Evolutionary conservation across 768 basidiomycete genomes (phyloP), one percentile per base, ranked within the genome.

Genomic region (Suillus bovinus): DNA sequence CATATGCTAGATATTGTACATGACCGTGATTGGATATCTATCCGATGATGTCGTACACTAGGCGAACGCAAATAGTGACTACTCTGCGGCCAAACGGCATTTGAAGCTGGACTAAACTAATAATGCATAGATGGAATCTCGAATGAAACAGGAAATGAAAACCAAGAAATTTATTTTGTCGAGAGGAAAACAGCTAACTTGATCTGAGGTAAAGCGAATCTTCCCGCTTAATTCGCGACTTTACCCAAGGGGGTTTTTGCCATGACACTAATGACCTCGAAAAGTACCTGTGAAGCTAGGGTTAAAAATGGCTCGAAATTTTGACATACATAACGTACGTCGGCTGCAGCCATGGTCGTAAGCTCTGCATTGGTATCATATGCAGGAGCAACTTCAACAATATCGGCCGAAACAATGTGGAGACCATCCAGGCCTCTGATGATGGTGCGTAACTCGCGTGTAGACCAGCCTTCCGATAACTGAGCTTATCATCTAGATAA

Each of bases 351-450:
- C 79, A 87, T 84, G 13, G 84, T 83, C 4, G 86, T 87, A 59
- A 84, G 76, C 67, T 87, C 86, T 16, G 84, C 86, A 61, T 85
- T 86, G 10, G 80, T 81, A 63, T 91, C 91, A 69, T 93, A 91
- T 7, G 91, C 89, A 17, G 91, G 92, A 1, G 90, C 87, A 27
- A 93, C 92, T 71, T 94, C 92, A 52, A 94, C 92, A 49, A 94
- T 85, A 70, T 94, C 92, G 10, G 88, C 89, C 41, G 87, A 90
- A 52, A 93, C 89, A 64, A 94, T 87, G 63, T 85, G 79, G 58
- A 93, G 78, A 16, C 91, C 90, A 59, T 88, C 86, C 16, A 94
- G 75, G 22, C 91, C 91, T 54, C 91, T 79, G 62, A 93, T 74
- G 68, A 93, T 90, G 8, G 86, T 85, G 55, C 89, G 86, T 57